Evolutionary conservation across 805 yeast species (phyloP).

Genomic region (Pichia exigua): DNA sequence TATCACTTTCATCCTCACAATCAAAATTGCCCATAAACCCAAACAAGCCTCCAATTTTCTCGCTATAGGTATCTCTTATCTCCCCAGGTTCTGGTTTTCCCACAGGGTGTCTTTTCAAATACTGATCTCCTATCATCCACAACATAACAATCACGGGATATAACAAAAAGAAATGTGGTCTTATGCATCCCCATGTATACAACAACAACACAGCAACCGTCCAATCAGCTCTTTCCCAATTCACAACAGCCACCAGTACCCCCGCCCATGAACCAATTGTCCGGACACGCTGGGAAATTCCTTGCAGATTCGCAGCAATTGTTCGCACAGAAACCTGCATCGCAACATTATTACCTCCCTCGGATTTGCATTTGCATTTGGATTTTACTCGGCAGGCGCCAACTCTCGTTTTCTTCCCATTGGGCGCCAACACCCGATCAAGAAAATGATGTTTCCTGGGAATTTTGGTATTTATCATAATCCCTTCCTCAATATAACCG

Average conservation of each 20-base stretch:
- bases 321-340: neutral
- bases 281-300: neutral
- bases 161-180: conserved; percentile 61
- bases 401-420: neutral
- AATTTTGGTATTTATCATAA: too few relatives aligned
- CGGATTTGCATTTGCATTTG: too few relatives aligned
- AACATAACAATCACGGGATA: conserved; percentile 53
- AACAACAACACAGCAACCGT: conserved; percentile 54
- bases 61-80: conserved; percentile 4
- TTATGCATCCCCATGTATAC: conserved; percentile 59
- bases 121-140: conserved; percentile 64
- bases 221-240: conserved; percentile 66
- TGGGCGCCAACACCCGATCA: neutral
- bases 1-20: neutral
- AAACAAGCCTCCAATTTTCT: conserved; percentile 1
- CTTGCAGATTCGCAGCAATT: neutral
- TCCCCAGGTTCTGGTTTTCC: neutral
- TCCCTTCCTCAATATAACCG: too few relatives aligned
- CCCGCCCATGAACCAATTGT: neutral
- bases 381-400: neutral
- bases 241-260: conserved; percentile 6
- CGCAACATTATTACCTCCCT: neutral
- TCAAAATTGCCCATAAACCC: neutral
- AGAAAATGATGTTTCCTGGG: neutral
- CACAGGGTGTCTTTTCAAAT: conserved; percentile 59